Conservation (phyloP, 306 rosid species). For the Ormosia emarginata region DNA sequence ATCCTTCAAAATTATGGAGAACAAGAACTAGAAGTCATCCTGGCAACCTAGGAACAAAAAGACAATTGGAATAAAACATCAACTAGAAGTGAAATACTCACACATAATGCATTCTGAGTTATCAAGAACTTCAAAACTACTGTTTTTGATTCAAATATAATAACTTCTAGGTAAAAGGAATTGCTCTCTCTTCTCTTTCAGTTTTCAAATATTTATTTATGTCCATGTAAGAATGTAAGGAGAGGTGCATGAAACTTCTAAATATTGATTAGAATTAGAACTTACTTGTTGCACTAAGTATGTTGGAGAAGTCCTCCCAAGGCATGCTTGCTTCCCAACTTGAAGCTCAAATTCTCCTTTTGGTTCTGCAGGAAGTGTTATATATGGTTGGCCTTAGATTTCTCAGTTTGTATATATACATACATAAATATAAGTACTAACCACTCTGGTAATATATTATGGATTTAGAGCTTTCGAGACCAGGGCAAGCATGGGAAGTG, state of each 20-base stretch:
- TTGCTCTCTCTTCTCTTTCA: not conserved
- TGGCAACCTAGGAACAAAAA: not conserved
- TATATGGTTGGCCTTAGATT: conserved; percentile 1
- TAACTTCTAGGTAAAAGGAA: not conserved
- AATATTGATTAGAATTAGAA: not conserved
- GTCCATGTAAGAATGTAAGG: not conserved
- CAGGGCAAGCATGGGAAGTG: not conserved
- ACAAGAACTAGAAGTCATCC: not conserved
- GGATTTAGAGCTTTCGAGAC: not conserved
- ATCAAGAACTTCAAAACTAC: not conserved
- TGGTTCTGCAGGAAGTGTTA: conserved; percentile 18
- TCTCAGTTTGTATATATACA: not conserved
- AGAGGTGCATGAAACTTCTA: not conserved
- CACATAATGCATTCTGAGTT: not conserved
- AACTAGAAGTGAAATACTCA: not conserved
- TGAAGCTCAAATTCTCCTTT: conserved; percentile 26
- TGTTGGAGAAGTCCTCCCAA: conserved; percentile 33
- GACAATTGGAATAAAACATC: not conserved
- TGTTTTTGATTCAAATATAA: not conserved
- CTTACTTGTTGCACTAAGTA: conserved; percentile 42
- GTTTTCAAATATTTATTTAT: not conserved
- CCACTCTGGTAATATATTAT: not conserved
- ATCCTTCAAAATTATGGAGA: not conserved
- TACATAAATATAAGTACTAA: conserved; percentile 5
- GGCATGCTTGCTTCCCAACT: conserved; percentile 37